Evolutionary conservation across 352 stramenopile genomes (phyloP).

Genomic region (Globisporangium ultimum): DNA sequence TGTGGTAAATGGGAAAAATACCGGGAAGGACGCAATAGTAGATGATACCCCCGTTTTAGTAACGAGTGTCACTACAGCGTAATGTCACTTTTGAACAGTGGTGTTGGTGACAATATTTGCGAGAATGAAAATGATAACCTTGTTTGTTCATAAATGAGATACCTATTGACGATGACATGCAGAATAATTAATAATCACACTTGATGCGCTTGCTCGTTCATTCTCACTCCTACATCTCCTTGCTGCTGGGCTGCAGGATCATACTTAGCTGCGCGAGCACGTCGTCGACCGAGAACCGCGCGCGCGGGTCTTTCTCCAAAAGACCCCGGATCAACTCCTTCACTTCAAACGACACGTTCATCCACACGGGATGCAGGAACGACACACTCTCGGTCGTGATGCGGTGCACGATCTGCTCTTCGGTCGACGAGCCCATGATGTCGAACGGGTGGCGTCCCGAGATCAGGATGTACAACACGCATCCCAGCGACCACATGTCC

Average conservation of each 20-base stretch:
- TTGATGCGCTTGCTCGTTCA: no score
- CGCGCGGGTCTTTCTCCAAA: constrained; percentile 65
- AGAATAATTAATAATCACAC: no score
- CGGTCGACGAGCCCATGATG: constrained; percentile 63
- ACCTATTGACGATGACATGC: no score
- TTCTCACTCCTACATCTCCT: constrained; percentile 1
- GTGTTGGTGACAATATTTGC: no score
- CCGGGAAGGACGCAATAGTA: no score
- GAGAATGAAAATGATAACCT: no score
- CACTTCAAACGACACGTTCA: constrained; percentile 37
- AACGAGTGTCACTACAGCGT: no score
- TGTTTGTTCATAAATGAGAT: no score
- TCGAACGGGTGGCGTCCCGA: constrained; percentile 86
- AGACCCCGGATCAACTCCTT: constrained; percentile 67
- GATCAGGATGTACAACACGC: constrained; percentile 87
- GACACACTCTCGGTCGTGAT: constrained; percentile 45
- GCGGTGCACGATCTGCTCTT: constrained; percentile 73
- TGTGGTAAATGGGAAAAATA: no score
- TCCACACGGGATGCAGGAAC: constrained; percentile 59
- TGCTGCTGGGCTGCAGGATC: neutral
- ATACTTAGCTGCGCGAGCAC: constrained; percentile 34
- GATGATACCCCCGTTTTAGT: no score
- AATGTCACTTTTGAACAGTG: no score
- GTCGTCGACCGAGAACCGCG: constrained; percentile 47
- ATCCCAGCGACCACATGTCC: constrained; percentile 89